These are phyloP conservation scores for Pythium phragmitis DNA, from an alignment of 352 stramenopile species.

Conservation along the genomic window DNA sequence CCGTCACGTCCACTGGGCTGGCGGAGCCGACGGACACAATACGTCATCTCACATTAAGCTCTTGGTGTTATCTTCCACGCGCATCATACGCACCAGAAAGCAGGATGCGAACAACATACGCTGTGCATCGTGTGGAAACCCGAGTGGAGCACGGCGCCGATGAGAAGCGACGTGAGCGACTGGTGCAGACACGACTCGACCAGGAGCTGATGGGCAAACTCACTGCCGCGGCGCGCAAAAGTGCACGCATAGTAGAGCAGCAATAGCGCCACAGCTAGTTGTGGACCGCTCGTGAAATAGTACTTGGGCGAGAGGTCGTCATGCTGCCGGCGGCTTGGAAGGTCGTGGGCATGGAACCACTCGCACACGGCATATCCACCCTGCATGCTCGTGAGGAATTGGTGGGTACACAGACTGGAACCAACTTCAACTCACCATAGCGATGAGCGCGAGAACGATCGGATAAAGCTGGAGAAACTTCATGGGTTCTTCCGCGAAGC, in stretches of 20 bases:
- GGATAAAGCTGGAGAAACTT: slow-evolving; percentile 20
- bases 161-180: slow-evolving; percentile 35
- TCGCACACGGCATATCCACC: slow-evolving; percentile 31
- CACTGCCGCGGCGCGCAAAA: slow-evolving; percentile 39
- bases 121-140: slow-evolving; percentile 45
- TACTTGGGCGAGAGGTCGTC: slow-evolving; percentile 59
- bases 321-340: slow-evolving; percentile 35
- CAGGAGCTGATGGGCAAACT: slow-evolving; percentile 50
- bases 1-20: slow-evolving; percentile 40
- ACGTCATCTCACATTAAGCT: neutral
- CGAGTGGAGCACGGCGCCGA: slow-evolving; percentile 44
- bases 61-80: neutral
- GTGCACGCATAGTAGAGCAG: slow-evolving; percentile 69
- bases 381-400: neutral
- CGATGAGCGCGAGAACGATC: slow-evolving; percentile 16
- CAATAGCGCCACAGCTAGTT: slow-evolving; percentile 40
- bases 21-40: neutral
- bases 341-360: slow-evolving; percentile 52
- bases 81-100: slow-evolving; percentile 39
- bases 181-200: slow-evolving; percentile 60
- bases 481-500: slow-evolving; percentile 7
- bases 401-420: neutral
- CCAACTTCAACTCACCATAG: slow-evolving; percentile 13
- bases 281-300: slow-evolving; percentile 43
- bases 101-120: slow-evolving; percentile 53